These are phyloP conservation scores for Phytophthora vignae DNA, from an alignment of 352 stramenopile genomes.

Conservation along the genomic window DNA sequence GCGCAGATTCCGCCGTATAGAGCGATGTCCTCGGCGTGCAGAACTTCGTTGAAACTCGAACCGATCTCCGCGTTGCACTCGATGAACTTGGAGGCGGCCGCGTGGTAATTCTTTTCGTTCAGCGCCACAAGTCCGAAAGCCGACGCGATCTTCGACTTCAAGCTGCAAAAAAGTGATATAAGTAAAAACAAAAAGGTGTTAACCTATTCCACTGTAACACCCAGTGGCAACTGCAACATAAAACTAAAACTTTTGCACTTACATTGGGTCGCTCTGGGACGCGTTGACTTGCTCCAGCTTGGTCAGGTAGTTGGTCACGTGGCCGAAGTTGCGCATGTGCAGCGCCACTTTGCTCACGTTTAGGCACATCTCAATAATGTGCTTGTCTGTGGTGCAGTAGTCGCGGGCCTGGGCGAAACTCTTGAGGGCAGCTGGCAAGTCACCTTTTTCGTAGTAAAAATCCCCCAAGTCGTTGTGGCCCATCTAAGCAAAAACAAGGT, in stretches of 20 bases:
- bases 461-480: constrained; percentile 88
- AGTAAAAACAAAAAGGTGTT: constrained; percentile 10
- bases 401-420: constrained; percentile 89
- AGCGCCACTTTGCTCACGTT: constrained; percentile 91
- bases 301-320: constrained; percentile 89
- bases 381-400: constrained; percentile 92
- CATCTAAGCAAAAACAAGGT: constrained; percentile 60
- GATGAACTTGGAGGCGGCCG: constrained; percentile 81
- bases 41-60: constrained; percentile 81
- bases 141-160: constrained; percentile 86
- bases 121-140: constrained; percentile 83
- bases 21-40: constrained; percentile 89
- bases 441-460: constrained; percentile 89
- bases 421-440: constrained; percentile 79
- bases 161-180: constrained; percentile 42
- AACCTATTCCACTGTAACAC: neutral
- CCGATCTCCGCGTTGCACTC: constrained; percentile 85
- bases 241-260: constrained; percentile 22
- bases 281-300: constrained; percentile 86
- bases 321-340: constrained; percentile 87
- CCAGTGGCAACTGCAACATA: constrained; percentile 1
- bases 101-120: constrained; percentile 83
- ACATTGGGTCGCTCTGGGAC: constrained; percentile 79
- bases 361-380: constrained; percentile 92
- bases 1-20: constrained; percentile 89